Percentiles rank a stretch among this genome's conserved stretches.
Conservation (phyloP, 2,329 filamentous ascomycete genomes). For the Diaporthe longicolla region DNA sequence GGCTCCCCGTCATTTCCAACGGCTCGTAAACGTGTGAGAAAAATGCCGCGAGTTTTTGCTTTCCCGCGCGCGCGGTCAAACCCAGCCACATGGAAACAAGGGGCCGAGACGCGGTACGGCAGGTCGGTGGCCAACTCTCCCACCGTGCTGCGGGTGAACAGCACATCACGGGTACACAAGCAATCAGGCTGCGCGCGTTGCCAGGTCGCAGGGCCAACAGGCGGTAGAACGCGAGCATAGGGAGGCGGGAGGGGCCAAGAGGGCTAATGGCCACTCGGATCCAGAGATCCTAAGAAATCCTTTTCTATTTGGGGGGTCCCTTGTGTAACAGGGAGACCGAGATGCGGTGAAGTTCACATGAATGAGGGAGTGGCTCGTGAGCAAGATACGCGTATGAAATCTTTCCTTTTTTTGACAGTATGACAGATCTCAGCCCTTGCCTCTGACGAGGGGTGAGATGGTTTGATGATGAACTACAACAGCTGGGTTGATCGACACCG, state of each 20-base stretch:
- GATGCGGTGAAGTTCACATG: conserved; percentile 5
- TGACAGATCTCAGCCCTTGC: conserved; percentile 2
- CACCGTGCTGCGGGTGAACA: conserved; percentile 15
- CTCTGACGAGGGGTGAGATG: neutral
- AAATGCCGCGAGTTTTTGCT: conserved; percentile 5
- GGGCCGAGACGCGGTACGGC: neutral
- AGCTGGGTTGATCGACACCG: neutral
- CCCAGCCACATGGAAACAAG: conserved; percentile 9
- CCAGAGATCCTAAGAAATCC: neutral
- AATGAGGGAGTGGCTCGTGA: neutral
- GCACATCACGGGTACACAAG: conserved; percentile 27
- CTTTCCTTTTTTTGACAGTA: neutral
- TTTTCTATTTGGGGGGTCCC: neutral
- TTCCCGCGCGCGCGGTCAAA: neutral
- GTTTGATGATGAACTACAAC: neutral
- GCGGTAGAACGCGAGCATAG: conserved; percentile 10
- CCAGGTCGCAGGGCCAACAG: neutral
- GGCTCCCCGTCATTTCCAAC: neutral
- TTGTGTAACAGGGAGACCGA: conserved; percentile 7
- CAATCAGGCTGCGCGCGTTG: conserved; percentile 12
- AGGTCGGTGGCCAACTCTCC: neutral
- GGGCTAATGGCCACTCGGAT: conserved; percentile 10
- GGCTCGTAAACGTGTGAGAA: conserved; percentile 19
- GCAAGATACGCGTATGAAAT: neutral
- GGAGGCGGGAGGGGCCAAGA: neutral